Conservation (phyloP, 495 filamentous ascomycete species). For the Penicillium pulvis region DNA sequence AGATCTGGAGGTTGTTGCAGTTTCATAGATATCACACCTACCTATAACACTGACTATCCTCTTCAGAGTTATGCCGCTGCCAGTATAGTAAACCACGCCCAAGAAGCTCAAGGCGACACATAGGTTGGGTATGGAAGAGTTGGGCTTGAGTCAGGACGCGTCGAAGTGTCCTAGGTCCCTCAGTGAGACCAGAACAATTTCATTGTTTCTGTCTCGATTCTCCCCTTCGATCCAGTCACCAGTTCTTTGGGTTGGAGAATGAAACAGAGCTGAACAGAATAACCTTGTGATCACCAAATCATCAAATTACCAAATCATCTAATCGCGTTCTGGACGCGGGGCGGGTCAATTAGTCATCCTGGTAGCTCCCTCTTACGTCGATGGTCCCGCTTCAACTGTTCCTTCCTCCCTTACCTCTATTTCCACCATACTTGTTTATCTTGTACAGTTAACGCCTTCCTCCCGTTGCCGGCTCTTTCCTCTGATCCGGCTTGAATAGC, state of each 20-base stretch:
- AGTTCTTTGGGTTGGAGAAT: neutral
- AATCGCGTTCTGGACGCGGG: constrained; percentile 10
- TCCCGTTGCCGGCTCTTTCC: constrained; percentile 19
- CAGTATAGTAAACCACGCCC: constrained; percentile 49
- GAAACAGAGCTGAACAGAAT: neutral
- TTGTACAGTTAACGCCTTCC: constrained; percentile 10
- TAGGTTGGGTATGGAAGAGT: constrained; percentile 16
- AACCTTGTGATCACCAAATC: neutral
- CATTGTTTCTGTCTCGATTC: constrained; percentile 1
- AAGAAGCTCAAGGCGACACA: constrained; percentile 56
- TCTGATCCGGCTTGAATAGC: constrained; percentile 14
- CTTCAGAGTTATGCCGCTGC: constrained; percentile 35
- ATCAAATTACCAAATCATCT: constrained; percentile 3
- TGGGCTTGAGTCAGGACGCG: neutral
- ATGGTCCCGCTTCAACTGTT: constrained; percentile 22
- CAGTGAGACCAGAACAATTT: neutral
- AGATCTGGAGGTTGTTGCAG: neutral
- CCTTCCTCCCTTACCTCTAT: constrained; percentile 21
- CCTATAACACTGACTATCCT: constrained; percentile 26
- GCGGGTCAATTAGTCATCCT: constrained; percentile 19
- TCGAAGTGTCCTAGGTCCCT: neutral
- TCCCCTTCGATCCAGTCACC: neutral
- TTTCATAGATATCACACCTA: constrained; percentile 11
- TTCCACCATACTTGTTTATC: constrained; percentile 12
- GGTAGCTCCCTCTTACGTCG: constrained; percentile 46